Percentiles rank a stretch among this genome's conserved stretches.
Evolutionary conservation across 345 rosid species (phyloP).

Genomic region (Gossypium turneri): DNA sequence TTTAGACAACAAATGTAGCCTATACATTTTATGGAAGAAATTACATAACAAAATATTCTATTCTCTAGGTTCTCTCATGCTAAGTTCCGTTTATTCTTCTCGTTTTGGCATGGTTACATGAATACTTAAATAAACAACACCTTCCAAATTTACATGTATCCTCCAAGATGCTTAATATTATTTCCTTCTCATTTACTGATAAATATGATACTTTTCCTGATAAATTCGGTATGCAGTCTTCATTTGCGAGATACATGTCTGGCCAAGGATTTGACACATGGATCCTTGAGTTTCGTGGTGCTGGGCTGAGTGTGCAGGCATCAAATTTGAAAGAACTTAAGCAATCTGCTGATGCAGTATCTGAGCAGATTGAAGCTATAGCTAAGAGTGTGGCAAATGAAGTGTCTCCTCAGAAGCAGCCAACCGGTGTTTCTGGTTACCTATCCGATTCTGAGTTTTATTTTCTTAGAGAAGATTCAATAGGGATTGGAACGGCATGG

Average conservation of each 20-base stretch:
- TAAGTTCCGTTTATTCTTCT: neutral
- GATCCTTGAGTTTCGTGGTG: constrained; percentile 94
- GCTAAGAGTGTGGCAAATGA: constrained; percentile 43
- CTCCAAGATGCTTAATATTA: neutral
- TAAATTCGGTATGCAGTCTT: constrained; percentile 42
- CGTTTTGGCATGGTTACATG: neutral
- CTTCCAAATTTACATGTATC: neutral
- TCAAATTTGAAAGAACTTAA: constrained; percentile 52
- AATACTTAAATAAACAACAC: neutral
- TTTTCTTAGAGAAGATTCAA: constrained; percentile 36
- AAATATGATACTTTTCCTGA: constrained; percentile 8
- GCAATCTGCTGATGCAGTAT: constrained; percentile 44
- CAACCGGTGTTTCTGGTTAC: constrained; percentile 22
- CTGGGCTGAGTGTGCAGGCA: constrained; percentile 73
- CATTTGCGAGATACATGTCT: constrained; percentile 87
- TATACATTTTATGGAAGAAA: neutral
- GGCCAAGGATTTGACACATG: constrained; percentile 93
- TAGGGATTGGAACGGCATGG: constrained; percentile 47
- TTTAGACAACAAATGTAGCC: neutral
- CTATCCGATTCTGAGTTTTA: constrained; percentile 33
- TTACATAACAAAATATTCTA: neutral
- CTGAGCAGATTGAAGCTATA: constrained; percentile 54
- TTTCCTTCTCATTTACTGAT: neutral
- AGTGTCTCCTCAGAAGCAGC: constrained; percentile 31
- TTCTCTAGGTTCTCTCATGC: neutral